These are phyloP conservation scores for Wickerhamiella azyma DNA, from an alignment of 805 yeast genomes.

Conservation along the genomic window DNA sequence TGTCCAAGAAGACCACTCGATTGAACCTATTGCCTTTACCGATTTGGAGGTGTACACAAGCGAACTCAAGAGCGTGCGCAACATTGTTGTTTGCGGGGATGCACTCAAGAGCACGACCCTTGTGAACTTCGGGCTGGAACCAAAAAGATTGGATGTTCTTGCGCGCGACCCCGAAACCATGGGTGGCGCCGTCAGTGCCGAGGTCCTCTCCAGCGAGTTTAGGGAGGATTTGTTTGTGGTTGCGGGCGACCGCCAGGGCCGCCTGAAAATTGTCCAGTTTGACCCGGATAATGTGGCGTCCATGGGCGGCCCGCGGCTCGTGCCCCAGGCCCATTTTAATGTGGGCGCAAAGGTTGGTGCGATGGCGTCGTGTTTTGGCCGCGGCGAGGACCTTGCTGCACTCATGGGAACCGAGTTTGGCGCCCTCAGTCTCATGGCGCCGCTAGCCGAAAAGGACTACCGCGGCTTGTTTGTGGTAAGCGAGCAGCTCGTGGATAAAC, in stretches of 20 bases:
- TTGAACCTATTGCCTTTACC: conserved; percentile 85
- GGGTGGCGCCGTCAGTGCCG: conserved; percentile 64
- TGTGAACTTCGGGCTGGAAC: conserved; percentile 88
- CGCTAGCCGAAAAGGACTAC: conserved; percentile 61
- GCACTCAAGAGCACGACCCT: conserved; percentile 61
- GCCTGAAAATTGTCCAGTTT: conserved; percentile 62
- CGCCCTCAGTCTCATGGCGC: conserved; percentile 55
- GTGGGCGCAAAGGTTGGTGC: conserved; percentile 36
- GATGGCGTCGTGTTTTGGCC: conserved; percentile 22
- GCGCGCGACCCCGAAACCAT: conserved; percentile 65
- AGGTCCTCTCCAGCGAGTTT: conserved; percentile 21
- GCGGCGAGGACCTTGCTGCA: conserved; percentile 30
- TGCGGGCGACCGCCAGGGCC: conserved; percentile 52
- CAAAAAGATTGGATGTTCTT: conserved; percentile 66
- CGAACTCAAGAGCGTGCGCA: conserved; percentile 72
- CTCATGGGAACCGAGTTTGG: conserved; percentile 74
- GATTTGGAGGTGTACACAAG: conserved; percentile 72
- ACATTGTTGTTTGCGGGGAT: conserved; percentile 72
- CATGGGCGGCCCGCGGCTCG: conserved; percentile 59
- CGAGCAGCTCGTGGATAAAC: conserved; percentile 70
- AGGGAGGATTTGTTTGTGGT: conserved; percentile 48
- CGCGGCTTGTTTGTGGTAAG: conserved; percentile 74
- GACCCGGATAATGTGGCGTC: conserved; percentile 88
- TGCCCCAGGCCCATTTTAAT: conserved; percentile 58
- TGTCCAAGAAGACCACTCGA: conserved; percentile 69